Evolutionary conservation across 2,329 filamentous ascomycete species (phyloP).

Genomic region (Sphaerulina vaccinii): DNA sequence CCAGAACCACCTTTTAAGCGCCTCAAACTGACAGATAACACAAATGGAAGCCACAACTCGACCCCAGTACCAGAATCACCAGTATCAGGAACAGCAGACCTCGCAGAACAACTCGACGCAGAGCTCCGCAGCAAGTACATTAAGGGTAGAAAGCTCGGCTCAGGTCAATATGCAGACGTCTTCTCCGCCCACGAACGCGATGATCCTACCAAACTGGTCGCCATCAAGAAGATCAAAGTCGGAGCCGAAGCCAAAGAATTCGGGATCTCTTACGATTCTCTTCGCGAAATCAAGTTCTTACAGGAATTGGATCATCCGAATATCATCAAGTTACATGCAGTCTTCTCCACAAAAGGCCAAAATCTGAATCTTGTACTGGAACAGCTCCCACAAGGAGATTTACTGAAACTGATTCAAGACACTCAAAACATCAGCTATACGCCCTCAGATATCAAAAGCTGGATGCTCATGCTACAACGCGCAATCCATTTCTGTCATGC

Average conservation of each 20-base stretch:
- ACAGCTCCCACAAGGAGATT: constrained; percentile 86
- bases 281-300: constrained; percentile 92
- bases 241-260: constrained; percentile 78
- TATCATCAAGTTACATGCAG: constrained; percentile 86
- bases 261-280: constrained; percentile 88
- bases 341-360: constrained; percentile 94
- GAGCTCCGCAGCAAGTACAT: constrained; percentile 76
- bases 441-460: constrained; percentile 88
- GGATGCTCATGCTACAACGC: constrained; percentile 95
- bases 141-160: constrained; percentile 88
- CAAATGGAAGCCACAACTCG: constrained; percentile 11
- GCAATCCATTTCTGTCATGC: constrained; percentile 97
- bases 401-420: constrained; percentile 92
- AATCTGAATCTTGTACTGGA: constrained; percentile 96
- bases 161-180: constrained; percentile 95
- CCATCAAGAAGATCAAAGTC: constrained; percentile 90
- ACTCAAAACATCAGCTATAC: constrained; percentile 75
- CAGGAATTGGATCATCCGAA: constrained; percentile 94
- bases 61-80: constrained; percentile 17
- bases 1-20: constrained; percentile 36
- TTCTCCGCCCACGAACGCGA: constrained; percentile 78
- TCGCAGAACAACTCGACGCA: constrained; percentile 51
- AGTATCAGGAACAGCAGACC: constrained; percentile 32
- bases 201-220: constrained; percentile 73
- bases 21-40: constrained; percentile 27